phyloP scores from a whole-genome alignment of 495 filamentous ascomycete species.

The Filosporella fistucella region DNA sequence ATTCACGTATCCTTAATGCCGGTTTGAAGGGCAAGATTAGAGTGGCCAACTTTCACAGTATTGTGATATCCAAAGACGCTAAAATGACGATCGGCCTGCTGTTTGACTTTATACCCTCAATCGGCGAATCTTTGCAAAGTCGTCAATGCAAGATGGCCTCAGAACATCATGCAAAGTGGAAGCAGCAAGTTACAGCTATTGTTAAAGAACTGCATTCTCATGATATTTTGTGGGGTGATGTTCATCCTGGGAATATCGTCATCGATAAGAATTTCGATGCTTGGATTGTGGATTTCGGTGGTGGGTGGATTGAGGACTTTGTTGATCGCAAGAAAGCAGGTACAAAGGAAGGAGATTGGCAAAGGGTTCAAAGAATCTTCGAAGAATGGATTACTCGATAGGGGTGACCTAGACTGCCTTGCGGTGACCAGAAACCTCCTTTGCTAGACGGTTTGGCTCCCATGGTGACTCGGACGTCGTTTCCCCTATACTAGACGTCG shows the following conservation, averaged over 20 bases:
- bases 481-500: too few species aligned
- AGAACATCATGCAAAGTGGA: slow-evolving; percentile 2
- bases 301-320: not conserved
- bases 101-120: slow-evolving; percentile 10
- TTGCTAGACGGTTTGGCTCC: too few species aligned
- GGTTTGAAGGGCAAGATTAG: slow-evolving; percentile 6
- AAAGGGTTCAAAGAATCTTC: too few species aligned
- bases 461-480: too few species aligned
- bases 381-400: too few species aligned
- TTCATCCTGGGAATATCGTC: slow-evolving; percentile 4
- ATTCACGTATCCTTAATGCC: slow-evolving; percentile 4
- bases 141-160: not conserved
- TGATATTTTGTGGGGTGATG: slow-evolving; percentile 7
- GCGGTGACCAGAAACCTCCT: too few species aligned
- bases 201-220: not conserved
- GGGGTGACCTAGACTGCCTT: too few species aligned
- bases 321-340: slow-evolving; percentile 1
- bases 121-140: slow-evolving; percentile 5
- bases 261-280: slow-evolving; percentile 6
- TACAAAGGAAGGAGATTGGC: slow-evolving; percentile 4
- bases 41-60: slow-evolving; percentile 10
- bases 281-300: slow-evolving; percentile 1
- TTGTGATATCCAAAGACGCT: slow-evolving; percentile 8
- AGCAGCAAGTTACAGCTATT: not conserved
- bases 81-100: slow-evolving; percentile 12